Base-by-base conservation (phyloP, 768 basidiomycete species). In the Tylopilus cervinicoccineus region DNA sequence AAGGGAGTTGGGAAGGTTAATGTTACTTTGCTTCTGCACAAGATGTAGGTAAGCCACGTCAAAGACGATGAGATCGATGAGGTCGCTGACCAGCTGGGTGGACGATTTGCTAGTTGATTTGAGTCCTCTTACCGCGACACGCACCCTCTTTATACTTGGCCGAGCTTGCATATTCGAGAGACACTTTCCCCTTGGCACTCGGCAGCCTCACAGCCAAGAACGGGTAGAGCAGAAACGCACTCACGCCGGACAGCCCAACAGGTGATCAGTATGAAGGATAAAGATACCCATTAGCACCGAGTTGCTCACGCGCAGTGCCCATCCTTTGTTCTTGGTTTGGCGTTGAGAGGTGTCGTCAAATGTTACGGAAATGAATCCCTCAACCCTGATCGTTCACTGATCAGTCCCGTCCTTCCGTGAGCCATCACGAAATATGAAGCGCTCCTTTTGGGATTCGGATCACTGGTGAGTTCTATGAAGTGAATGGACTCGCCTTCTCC, bases 81-180 rank as follows among this genome's bases (percentile, higher is more conserved):
- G 41, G 3, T 37, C 20, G 22, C 62, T 58, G 34, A 61, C 55
- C 38, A 26, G 39, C n/a, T 47, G 2, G 49, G 26, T 27, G 14
- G 31, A 36, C n/a, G 48, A 31, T 34, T 24, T 22, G 38, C 48
- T 42, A 28, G 24, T 44, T 27, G 47, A 20, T 16, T 51, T 34
- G 40, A 1, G 19, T 20, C 27, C 27, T 46, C 22, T 16, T 10
- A n/a, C 19, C 26, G 17, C n/a, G 40, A 41, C 1, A 16, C 19
- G 2, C 2, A 0, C 12, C 14, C 27, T 20, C 36, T 58, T 64
- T 62, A 62, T 62, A 61, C 19, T 6, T 23, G n/a, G n/a, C 8
- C 7, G n/a, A 2, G 23, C 43, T 4, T 28, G 29, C 47, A n/a
- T 16, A 22, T 20, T 14, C n/a, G n/a, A 4, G 22, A 44, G 26